These are phyloP conservation scores for Knufia petricola DNA, from an alignment of 2,329 filamentous ascomycete species.

Conservation along the genomic window DNA sequence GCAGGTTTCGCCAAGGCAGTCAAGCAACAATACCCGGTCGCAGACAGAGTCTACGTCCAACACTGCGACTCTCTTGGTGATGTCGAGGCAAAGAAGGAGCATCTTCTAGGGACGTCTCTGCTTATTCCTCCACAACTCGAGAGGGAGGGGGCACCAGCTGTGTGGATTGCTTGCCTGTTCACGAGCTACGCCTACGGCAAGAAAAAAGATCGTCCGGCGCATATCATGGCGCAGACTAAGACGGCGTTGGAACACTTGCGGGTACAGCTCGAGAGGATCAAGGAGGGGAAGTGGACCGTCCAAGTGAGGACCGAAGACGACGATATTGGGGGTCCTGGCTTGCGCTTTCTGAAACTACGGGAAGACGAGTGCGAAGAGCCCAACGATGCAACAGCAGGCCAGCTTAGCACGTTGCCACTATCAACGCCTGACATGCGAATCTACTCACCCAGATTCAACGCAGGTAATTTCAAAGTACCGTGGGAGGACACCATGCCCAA, in stretches of 20 bases:
- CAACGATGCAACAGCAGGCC: no score
- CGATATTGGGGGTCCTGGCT: no score
- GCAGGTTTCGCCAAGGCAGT: conserved; percentile 48
- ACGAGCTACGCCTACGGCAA: conserved; percentile 44
- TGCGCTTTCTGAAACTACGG: no score
- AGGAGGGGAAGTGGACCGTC: conserved; percentile 2
- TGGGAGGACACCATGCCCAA: conserved; percentile 43
- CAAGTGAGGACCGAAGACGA: conserved; percentile 9
- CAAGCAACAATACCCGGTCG: conserved; percentile 36
- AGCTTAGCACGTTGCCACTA: no score
- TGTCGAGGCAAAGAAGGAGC: background rate
- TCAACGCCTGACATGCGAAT: no score
- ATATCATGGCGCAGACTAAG: conserved; percentile 42
- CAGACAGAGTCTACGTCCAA: conserved; percentile 38
- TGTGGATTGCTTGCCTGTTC: conserved; percentile 51
- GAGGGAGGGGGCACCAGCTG: background rate
- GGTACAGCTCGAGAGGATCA: conserved; percentile 30
- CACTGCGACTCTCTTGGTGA: conserved; percentile 33
- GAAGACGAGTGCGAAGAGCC: no score
- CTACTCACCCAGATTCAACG: conserved; percentile 47
- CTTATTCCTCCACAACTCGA: conserved; percentile 18
- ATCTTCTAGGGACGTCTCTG: background rate
- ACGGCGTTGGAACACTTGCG: conserved; percentile 42
- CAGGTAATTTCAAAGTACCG: conserved; percentile 46
- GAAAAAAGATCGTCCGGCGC: conserved; percentile 30